Base-by-base conservation (phyloP, 257 asterid species). In the Leptodermis oblonga region DNA sequence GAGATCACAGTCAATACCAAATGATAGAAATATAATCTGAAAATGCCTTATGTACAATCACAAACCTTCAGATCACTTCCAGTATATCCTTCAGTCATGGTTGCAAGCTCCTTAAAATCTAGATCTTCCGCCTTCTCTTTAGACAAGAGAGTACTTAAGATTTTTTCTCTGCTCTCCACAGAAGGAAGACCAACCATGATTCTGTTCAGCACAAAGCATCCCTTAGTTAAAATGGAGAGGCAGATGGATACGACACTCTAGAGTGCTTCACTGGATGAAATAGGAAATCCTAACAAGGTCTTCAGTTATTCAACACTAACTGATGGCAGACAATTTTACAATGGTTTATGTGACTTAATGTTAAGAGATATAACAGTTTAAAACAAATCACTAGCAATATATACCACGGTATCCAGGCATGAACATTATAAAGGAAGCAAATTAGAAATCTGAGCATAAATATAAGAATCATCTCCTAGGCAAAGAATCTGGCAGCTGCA, bases 1-100 rank as follows among this genome's bases (percentile, higher is more conserved):
- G 34, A 72, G 56, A 71, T 42, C 54, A 49, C 30, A 78, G 82
- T 84, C n/a, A 79, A 71, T 60, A 54, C 9, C 73, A 52, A 55
- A 69, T 69, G 23, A 58, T 37, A 53, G 49, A 49, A 76, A 33
- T 4, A 13, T 25, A 49, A 36, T 45, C 34, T 33, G 58, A 42
- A 20, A 34, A 74, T 55, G 23, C 52, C 53, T 25, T 9, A 45
- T 23, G 58, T 41, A 60, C 56, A 70, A 70, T 15, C 52, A 68
- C 84, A 71, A 61, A 92, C 98, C 98, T 93, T 93, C 63, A 93
- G 99, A 86, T 93, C 99, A 65, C 98, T 93, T 75, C 98, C 96
- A 69, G 87, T 90, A 61, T 88, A 93, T 77, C 99, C 99, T 81
- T 93, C 99, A 9, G 96, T 93, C 87, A 90, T 82, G 68, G 65